Evolutionary conservation across 2,329 filamentous ascomycete genomes (phyloP).

Genomic region (Periconia digitata): DNA sequence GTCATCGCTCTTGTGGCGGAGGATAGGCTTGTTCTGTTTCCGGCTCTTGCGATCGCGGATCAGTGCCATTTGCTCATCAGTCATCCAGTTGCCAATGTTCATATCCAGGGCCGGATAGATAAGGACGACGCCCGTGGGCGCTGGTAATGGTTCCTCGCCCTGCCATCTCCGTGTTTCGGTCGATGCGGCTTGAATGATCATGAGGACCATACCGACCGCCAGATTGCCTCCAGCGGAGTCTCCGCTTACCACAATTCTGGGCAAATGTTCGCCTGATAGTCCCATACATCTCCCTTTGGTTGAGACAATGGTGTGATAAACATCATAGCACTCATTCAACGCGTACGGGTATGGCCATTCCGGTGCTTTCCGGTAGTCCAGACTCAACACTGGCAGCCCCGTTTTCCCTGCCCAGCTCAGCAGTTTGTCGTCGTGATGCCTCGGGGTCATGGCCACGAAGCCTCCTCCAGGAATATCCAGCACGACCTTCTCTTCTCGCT

Average conservation of each 20-base stretch:
- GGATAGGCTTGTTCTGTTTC: constrained; percentile 74
- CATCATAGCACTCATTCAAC: constrained; percentile 84
- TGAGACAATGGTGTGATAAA: constrained; percentile 72
- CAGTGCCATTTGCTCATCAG: constrained; percentile 92
- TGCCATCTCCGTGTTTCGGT: constrained; percentile 59
- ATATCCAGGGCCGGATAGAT: constrained; percentile 92
- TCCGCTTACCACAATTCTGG: constrained; percentile 72
- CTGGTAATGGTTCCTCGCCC: constrained; percentile 61
- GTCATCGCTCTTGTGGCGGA: constrained; percentile 83
- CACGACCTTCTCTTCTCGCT: constrained; percentile 75
- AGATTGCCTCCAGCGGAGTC: constrained; percentile 84
- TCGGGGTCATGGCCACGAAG: constrained; percentile 95
- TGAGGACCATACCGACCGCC: constrained; percentile 77
- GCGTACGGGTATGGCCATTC: constrained; percentile 85
- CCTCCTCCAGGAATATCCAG: constrained; percentile 92
- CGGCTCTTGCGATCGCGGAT: constrained; percentile 81
- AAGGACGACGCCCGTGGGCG: constrained; percentile 80
- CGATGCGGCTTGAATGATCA: constrained; percentile 78
- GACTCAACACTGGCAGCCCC: constrained; percentile 82
- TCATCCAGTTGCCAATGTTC: constrained; percentile 99
- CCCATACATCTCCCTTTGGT: constrained; percentile 76
- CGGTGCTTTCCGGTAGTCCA: constrained; percentile 88
- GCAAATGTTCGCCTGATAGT: constrained; percentile 65
- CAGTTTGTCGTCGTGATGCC: constrained; percentile 90
- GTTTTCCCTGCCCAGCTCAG: constrained; percentile 89